Percentiles rank a stretch among this genome's conserved stretches.
Conservation (phyloP, 805 yeast species). For the Saccharomycopsis vini region DNA sequence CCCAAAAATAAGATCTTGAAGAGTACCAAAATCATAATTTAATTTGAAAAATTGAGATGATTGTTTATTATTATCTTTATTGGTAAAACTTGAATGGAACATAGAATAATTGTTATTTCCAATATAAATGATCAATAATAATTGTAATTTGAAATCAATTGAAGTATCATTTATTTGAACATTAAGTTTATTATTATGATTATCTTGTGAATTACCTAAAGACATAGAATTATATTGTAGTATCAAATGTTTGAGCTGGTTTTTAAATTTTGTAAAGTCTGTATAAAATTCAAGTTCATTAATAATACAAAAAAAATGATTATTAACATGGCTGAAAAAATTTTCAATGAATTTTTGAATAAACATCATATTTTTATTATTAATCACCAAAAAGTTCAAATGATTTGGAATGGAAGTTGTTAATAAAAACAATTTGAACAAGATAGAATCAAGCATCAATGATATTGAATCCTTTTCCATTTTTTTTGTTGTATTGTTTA, state of each 20-base stretch:
- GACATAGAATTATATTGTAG: constrained; percentile 6
- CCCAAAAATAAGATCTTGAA: constrained; percentile 17
- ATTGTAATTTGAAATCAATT: constrained; percentile 13
- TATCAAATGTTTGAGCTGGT: constrained; percentile 7
- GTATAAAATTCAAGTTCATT: constrained; percentile 13
- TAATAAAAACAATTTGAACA: constrained; percentile 12
- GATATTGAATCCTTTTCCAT: neutral
- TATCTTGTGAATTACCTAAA: neutral
- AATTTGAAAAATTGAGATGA: constrained; percentile 16
- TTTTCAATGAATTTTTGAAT: constrained; percentile 10
- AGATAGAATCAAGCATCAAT: constrained; percentile 11
- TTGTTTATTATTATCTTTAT: neutral
- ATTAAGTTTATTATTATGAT: neutral
- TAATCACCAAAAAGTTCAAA: constrained; percentile 2
- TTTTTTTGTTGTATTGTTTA: neutral
- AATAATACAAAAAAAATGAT: constrained; percentile 5
- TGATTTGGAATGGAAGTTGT: neutral
- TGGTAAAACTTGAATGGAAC: neutral
- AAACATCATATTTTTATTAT: constrained; percentile 8
- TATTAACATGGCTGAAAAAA: constrained; percentile 11
- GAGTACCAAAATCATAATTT: constrained; percentile 10
- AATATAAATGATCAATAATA: constrained; percentile 13
- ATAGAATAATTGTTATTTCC: constrained; percentile 18
- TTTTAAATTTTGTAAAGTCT: constrained; percentile 12
- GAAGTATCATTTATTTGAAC: constrained; percentile 11